Percentiles rank a stretch among this genome's conserved stretches.
Conservation (phyloP, 306 rosid genomes). For the Hippophae tibetana region DNA sequence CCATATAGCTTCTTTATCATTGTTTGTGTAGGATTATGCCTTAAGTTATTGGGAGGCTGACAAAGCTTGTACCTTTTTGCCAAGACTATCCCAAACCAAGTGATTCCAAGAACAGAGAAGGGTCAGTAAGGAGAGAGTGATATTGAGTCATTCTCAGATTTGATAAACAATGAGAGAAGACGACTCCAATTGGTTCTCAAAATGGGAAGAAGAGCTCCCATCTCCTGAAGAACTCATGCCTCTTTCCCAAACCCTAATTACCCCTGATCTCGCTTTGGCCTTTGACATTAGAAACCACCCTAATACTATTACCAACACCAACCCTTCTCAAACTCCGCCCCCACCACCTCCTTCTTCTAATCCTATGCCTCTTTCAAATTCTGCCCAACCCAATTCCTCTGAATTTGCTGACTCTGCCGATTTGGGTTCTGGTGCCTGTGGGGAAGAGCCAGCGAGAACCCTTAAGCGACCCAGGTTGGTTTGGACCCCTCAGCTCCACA, state of each 20-base stretch:
- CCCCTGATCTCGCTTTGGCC: constrained; percentile 89
- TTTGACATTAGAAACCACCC: constrained; percentile 56
- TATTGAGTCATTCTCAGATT: no score
- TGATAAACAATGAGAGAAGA: constrained; percentile 64
- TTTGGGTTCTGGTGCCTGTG: constrained; percentile 66
- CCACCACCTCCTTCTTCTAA: constrained; percentile 23
- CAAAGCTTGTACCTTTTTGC: no score
- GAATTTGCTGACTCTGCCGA: constrained; percentile 84
- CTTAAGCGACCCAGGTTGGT: constrained; percentile 90
- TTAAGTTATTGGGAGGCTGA: no score
- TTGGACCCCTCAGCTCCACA: constrained; percentile 98
- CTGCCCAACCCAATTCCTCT: constrained; percentile 60
- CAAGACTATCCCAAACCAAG: no score
- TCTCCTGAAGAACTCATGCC: constrained; percentile 79
- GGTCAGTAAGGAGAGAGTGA: no score
- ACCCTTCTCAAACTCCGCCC: constrained; percentile 15
- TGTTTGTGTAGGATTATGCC: no score
- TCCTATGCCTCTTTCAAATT: constrained; percentile 33
- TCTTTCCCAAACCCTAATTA: constrained; percentile 88
- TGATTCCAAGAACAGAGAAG: no score
- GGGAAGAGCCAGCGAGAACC: constrained; percentile 92
- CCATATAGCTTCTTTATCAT: no score
- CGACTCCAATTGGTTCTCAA: constrained; percentile 76
- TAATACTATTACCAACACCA: background rate
- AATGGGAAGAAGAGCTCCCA: constrained; percentile 88